These are phyloP conservation scores for Cordyceps tenuipes DNA, from an alignment of 2,329 filamentous ascomycete species.

Conservation along the genomic window DNA sequence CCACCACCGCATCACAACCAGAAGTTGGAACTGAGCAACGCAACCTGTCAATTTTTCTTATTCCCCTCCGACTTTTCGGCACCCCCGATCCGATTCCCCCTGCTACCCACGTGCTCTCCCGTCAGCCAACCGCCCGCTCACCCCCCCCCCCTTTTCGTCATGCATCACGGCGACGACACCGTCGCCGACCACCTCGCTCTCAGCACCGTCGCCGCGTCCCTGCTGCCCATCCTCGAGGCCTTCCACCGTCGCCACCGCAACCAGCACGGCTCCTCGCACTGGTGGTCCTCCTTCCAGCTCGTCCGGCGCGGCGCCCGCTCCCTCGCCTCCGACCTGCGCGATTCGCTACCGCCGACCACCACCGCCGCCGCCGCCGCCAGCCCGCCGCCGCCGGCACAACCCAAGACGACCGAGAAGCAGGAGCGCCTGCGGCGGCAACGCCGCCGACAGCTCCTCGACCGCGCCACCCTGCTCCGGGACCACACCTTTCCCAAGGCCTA, in stretches of 20 bases:
- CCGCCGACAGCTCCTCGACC: background rate
- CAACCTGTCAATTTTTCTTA: no score
- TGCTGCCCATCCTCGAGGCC: conserved; percentile 54
- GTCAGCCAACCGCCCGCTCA: background rate
- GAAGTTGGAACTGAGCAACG: no score
- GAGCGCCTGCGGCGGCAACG: no score
- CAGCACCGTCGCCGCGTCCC: conserved; percentile 24
- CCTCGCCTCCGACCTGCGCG: conserved; percentile 34
- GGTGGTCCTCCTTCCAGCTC: conserved; percentile 68
- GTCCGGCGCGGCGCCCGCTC: conserved; percentile 58
- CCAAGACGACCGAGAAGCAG: background rate
- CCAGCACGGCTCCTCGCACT: conserved; percentile 73
- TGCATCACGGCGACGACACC: background rate
- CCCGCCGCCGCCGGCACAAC: background rate
- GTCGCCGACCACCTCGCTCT: background rate
- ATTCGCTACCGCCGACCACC: no score
- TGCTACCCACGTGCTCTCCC: no score
- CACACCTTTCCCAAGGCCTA: conserved; percentile 16
- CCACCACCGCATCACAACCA: no score
- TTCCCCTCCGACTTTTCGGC: no score
- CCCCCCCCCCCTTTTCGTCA: background rate
- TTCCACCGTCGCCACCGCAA: conserved; percentile 82
- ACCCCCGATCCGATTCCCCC: no score
- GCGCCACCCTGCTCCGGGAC: background rate
- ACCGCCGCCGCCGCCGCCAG: conserved; percentile 8